Percentiles rank a stretch among this genome's conserved stretches.
phyloP scores from a whole-genome alignment of 2,329 filamentous ascomycete genomes.

The Graphilbum ipis-grandicollis region DNA sequence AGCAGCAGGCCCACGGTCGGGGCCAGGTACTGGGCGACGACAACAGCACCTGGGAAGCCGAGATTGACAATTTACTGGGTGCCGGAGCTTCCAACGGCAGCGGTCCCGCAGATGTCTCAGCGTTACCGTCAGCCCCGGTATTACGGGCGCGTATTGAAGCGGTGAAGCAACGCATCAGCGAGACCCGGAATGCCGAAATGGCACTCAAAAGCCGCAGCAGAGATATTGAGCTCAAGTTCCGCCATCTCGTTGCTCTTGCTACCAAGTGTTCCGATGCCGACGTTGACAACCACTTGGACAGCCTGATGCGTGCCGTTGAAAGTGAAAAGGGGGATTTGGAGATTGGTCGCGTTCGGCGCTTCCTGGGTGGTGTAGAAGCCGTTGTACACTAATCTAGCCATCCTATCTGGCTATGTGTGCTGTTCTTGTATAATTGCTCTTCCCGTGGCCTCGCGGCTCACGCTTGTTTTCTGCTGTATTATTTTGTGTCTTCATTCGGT shows the following conservation, averaged over 20 bases:
- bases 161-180: slow-evolving; percentile 50
- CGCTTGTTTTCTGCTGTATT: neutral
- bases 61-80: slow-evolving; percentile 27
- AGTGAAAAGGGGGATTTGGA: slow-evolving; percentile 67
- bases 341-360: slow-evolving; percentile 58
- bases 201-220: slow-evolving; percentile 62
- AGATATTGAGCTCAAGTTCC: slow-evolving; percentile 75
- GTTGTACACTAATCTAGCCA: slow-evolving; percentile 14
- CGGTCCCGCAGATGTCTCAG: slow-evolving; percentile 16
- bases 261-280: slow-evolving; percentile 62
- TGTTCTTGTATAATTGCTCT: no score
- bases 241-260: slow-evolving; percentile 74
- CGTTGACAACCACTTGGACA: slow-evolving; percentile 66
- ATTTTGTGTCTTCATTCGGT: neutral
- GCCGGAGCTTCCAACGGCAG: slow-evolving; percentile 17
- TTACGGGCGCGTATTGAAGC: slow-evolving; percentile 54
- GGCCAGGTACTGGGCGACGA: slow-evolving; percentile 23
- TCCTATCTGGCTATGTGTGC: no score
- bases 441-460: no score
- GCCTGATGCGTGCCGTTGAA: slow-evolving; percentile 72
- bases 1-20: slow-evolving; percentile 16
- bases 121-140: slow-evolving; percentile 39
- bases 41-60: slow-evolving; percentile 34
- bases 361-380: slow-evolving; percentile 62
- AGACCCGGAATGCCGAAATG: slow-evolving; percentile 49